Base-by-base conservation (phyloP, 148 eudicot species). In the Silene uniflora region DNA sequence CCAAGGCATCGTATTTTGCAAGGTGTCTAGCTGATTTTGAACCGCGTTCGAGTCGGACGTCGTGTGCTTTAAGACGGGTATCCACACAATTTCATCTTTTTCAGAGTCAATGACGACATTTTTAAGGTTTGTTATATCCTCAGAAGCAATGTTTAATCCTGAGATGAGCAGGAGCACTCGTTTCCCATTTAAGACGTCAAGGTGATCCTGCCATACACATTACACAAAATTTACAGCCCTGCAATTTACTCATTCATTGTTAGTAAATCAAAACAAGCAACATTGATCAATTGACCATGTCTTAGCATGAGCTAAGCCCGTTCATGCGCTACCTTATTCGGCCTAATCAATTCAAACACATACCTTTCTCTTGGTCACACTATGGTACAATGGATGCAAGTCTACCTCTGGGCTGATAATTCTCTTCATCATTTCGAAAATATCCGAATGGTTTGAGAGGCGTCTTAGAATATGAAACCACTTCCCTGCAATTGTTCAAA, bases 341-440 rank as follows among this genome's bases (percentile, higher is more conserved):
- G 3, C 1, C 1, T 29, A 58, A n/a, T 18, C 5, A 17, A 54
- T 13, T 23, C 16, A 29, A 14, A 27, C 5, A 16, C 61, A 16
- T 11, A 84, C 92, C 85, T 84, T 67, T 79, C 59, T 84, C 72
- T 86, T 83, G 25, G 77, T 2, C 16, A 72, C 12, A 44, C 89
- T 74, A 63, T 88, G 87, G 72, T 22, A 69, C 12, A 89, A 77
- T 24, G 85, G 85, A 3, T 23, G 83, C 25, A 42, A 23, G 46
- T 84, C 88, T 29, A 84, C 81, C 54, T 75, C 75, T 75, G 83
- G 54, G 55, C 62, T 49, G 55, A 89, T 73, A 19, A 89, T 58
- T 6, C 74, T 62, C 52, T 46, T 83, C 72, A 89, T 83, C n/a
- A 85, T 81, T 56, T 82, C 77, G 84, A 89, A 80, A 83, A 85